Evolutionary conservation across 192 early-diverging fungal species (phyloP), one percentile per base, ranked within the genome.

Genomic region (Radiomyces spectabilis): DNA sequence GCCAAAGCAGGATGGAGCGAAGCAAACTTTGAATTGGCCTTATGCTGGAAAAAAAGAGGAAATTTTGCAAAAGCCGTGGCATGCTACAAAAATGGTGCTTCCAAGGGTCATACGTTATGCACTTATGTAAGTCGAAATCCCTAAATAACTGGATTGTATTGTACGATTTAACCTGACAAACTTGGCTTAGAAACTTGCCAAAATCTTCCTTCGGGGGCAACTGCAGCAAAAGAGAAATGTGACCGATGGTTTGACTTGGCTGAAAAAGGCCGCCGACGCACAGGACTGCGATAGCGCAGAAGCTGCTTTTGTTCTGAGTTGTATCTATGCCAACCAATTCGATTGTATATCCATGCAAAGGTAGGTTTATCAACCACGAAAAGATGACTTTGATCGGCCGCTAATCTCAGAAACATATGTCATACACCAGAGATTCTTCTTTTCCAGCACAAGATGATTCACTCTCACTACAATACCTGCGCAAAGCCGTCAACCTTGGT

Each of bases 181-280:
- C n/a, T 33, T 37, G 31, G n/a, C 30, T 13, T 74, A 88, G 83
- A 83, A 88, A 39, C 69, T 95, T 65, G 85, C 91, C 15, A 79
- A 76, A 59, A 78, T 88, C 42, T 81, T 85, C 30, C 69, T 93
- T 48, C 71, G 79, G 12, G 93, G 93, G 54, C 72, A 80, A 27
- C 69, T 94, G 21, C 69, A 78, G 56, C 83, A 85, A 56, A 63
- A 73, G 24, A 66, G 64, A 41, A 85, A 91, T 58, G 61, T 82
- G 37, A 86, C 86, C 54, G 81, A 90, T 59, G 90, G 86, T 13
- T 74, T 97, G 54, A 80, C 84, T 37, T 94, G 87, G 66, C 75
- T 97, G 53, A 83, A 86, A 61, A 76, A 88, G 33, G 77, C 91
- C 1, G 85, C 91, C 2, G 63, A 65, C 53, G 38, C 38, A 15